Percentiles rank a stretch among this genome's conserved stretches.
Conservation (phyloP, 768 basidiomycete genomes). For the Asterophora lycoperdoides region DNA sequence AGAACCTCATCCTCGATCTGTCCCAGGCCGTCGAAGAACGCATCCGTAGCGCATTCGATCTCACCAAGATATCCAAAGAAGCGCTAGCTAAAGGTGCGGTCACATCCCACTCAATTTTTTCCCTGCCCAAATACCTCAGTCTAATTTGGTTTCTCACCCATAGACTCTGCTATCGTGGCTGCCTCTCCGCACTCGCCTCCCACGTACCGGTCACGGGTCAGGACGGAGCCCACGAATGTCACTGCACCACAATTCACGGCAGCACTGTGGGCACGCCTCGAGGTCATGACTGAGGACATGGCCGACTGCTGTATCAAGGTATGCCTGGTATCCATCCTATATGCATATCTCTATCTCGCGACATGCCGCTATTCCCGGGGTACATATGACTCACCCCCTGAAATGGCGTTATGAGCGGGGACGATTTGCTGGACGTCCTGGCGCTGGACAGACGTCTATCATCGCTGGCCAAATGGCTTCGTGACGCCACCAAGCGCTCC, state of each 20-base stretch:
- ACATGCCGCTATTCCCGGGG: too few relatives aligned
- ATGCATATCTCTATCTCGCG: background rate
- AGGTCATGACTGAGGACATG: slow-evolving; percentile 83
- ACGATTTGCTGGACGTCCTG: background rate
- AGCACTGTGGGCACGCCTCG: slow-evolving; percentile 78
- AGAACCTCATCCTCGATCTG: slow-evolving; percentile 71
- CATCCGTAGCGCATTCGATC: slow-evolving; percentile 81
- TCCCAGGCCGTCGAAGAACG: slow-evolving; percentile 80
- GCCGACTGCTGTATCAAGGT: slow-evolving; percentile 89
- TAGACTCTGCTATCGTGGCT: slow-evolving; percentile 19
- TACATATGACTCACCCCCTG: background rate
- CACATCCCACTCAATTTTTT: slow-evolving; percentile 2
- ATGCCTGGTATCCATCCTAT: slow-evolving; percentile 3
- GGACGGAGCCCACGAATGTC: slow-evolving; percentile 86
- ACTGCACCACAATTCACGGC: slow-evolving; percentile 85
- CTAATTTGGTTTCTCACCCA: background rate
- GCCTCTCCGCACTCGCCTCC: slow-evolving; percentile 33
- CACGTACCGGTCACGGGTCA: slow-evolving; percentile 80
- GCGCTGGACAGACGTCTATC: slow-evolving; percentile 2
- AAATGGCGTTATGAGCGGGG: background rate
- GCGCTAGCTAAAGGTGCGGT: slow-evolving; percentile 67
- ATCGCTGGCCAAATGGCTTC: slow-evolving; percentile 3
- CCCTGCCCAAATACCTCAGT: background rate
- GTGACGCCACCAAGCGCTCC: slow-evolving; percentile 12
- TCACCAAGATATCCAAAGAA: slow-evolving; percentile 82